Base-by-base conservation (phyloP, 2,329 filamentous ascomycete species). In the Neonectria hederae region DNA sequence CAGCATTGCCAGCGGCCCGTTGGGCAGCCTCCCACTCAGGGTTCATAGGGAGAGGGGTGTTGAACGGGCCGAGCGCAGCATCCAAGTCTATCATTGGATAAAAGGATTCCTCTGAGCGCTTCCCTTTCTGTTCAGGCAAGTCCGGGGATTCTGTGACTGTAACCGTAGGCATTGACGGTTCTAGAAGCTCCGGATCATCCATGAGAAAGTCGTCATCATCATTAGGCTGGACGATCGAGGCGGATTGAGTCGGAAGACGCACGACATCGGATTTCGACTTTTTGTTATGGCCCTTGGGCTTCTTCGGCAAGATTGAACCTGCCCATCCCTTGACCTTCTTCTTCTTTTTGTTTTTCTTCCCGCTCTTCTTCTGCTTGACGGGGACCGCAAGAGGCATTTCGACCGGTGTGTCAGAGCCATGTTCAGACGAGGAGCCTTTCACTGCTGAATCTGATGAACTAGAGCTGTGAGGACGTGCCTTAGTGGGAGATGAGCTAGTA, bases 61-160 rank as follows among this genome's bases (percentile, higher is more conserved):
- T 96, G 78, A 97, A 97, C 0, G 95, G 94, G 2, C 94, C 94
- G 1, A 98, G 85, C 26, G 95, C 96, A 19, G 94, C 95, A 80
- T 99, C 96, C 45, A 99, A 83, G 77, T 99, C 96, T 67, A 99
- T 97, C 77, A 97, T 91, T 8, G 92, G 90, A 74, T 89, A 92
- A 56, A 90, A 86, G 3, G 87, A 77, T 63, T 97, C 92, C 51
- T 88, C 84, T 4, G 68, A 63, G 19, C 63, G 78, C 46, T 80
- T 81, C 73, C 80, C 61, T 32, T 73, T 63, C 38, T 75, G 67
- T 9, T 74, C 69, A 55, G 69, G 72, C 51, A 57, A 69, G 3
- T 76, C 72, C 3, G 78, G 74, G 11, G 81, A 79, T 43, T 81
- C 80, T 0, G 82, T 83, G 2, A 82, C 77, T 21, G 79, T 77